phyloP scores from a whole-genome alignment of 2,329 filamentous ascomycete species.

The Bipolaris cookei region DNA sequence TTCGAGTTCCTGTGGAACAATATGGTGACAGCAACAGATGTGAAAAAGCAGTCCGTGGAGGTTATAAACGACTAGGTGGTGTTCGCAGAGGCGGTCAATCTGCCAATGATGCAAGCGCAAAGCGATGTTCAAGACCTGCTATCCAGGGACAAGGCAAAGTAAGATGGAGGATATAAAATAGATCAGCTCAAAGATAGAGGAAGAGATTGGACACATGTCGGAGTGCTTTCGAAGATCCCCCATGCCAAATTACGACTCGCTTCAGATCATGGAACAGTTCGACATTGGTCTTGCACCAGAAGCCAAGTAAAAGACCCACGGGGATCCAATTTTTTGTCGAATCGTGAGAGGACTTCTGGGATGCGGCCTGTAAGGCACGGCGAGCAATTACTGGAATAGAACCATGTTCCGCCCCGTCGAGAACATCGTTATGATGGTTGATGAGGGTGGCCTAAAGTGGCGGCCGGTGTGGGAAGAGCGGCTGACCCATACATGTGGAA shows the following conservation, averaged over 20 bases:
- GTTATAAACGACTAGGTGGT: neutral
- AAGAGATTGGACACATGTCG: constrained; percentile 5
- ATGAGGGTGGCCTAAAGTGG: constrained; percentile 12
- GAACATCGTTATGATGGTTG: neutral
- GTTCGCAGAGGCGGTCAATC: neutral
- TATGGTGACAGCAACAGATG: neutral
- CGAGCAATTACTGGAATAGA: constrained; percentile 8
- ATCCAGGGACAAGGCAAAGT: neutral
- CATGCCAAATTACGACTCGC: constrained; percentile 3
- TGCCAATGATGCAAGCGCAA: neutral
- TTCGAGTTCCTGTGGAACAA: neutral
- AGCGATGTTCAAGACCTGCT: neutral
- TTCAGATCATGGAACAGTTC: constrained; percentile 6
- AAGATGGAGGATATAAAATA: constrained; percentile 1
- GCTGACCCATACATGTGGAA: constrained; percentile 6
- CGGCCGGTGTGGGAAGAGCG: constrained; percentile 8
- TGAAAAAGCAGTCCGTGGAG: neutral
- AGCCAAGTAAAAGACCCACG: constrained; percentile 6
- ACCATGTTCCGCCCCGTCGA: constrained; percentile 8
- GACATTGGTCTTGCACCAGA: constrained; percentile 7
- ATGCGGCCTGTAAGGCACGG: constrained; percentile 8
- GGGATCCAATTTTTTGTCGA: constrained; percentile 10
- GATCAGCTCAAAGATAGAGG: constrained; percentile 3
- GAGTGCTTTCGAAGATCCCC: constrained; percentile 7
- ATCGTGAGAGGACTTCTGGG: constrained; percentile 6